Evolutionary conservation across 2,329 filamentous ascomycete genomes (phyloP).

Genomic region (Tolypocladium endophyticum): DNA sequence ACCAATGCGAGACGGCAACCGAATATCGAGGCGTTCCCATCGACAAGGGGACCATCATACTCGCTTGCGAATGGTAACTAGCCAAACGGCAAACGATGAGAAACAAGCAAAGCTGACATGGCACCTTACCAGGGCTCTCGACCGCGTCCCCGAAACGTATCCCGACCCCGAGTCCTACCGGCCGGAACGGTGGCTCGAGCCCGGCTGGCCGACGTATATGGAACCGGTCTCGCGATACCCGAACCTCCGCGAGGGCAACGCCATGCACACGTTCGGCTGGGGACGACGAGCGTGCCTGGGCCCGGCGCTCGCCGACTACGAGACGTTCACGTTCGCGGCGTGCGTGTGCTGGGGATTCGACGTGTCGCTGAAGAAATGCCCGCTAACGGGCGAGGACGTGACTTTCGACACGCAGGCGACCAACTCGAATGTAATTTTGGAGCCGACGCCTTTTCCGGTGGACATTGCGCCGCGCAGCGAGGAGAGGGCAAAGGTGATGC

Average conservation of each 20-base stretch:
- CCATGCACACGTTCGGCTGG: conserved; percentile 54
- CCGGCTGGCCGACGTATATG: conserved; percentile 54
- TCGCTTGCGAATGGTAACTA: not conserved
- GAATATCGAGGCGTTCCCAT: not conserved
- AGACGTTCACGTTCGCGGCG: not conserved
- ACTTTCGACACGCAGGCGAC: conserved; percentile 38
- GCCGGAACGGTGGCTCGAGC: conserved; percentile 52
- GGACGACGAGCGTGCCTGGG: not conserved
- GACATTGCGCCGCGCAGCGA: conserved; percentile 28
- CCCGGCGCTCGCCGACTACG: not conserved
- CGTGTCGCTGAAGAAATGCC: conserved; percentile 14
- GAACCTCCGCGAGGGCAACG: conserved; percentile 45
- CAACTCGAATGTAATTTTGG: conserved; percentile 41
- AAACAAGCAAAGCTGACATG: not conserved
- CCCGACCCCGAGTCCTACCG: not conserved
- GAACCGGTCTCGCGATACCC: conserved; percentile 53
- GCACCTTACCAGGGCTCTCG: not conserved
- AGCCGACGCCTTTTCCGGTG: conserved; percentile 36
- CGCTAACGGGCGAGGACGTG: conserved; percentile 27
- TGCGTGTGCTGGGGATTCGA: not conserved
- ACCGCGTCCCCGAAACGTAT: not conserved
- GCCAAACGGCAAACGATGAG: not conserved
- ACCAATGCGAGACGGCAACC: not conserved
- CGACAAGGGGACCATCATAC: not conserved
- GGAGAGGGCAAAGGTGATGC: not conserved